These are phyloP conservation scores for Metarhizium rileyi DNA, from an alignment of 2,329 filamentous ascomycete species.

Conservation along the genomic window DNA sequence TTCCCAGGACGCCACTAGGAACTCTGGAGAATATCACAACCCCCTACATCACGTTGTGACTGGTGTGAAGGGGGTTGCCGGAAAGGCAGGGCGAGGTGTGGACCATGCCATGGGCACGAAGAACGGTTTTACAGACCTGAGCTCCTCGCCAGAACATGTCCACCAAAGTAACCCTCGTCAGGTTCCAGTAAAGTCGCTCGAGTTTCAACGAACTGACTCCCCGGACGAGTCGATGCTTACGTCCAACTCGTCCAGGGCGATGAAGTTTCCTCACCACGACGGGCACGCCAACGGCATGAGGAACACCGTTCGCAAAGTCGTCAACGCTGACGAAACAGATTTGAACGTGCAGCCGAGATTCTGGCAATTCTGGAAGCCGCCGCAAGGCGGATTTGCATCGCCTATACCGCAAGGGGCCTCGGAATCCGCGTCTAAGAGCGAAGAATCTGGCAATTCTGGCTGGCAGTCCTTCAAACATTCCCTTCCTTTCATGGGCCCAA, in stretches of 20 bases:
- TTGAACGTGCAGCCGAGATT: slow-evolving; percentile 36
- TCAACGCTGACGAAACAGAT: slow-evolving; percentile 40
- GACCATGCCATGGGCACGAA: slow-evolving; percentile 44
- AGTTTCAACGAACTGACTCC: slow-evolving; percentile 24
- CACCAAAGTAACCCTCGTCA: slow-evolving; percentile 11
- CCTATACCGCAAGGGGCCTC: slow-evolving; percentile 50
- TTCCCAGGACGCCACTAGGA: slow-evolving; percentile 5
- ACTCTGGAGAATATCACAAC: slow-evolving; percentile 12
- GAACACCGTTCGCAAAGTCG: slow-evolving; percentile 44
- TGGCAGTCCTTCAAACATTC: slow-evolving; percentile 40
- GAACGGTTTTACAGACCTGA: slow-evolving; percentile 39
- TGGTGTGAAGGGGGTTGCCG: slow-evolving; percentile 36
- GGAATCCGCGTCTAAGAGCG: slow-evolving; percentile 24
- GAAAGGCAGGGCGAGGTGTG: slow-evolving; percentile 38
- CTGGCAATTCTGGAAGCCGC: slow-evolving; percentile 58
- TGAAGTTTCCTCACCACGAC: slow-evolving; percentile 3
- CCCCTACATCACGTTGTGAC: slow-evolving; percentile 37
- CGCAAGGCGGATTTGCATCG: slow-evolving; percentile 49
- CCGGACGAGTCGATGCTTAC: slow-evolving; percentile 29
- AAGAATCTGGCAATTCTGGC: slow-evolving; percentile 39
- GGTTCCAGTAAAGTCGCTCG: slow-evolving; percentile 19
- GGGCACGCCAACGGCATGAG: slow-evolving; percentile 13
- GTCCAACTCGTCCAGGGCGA: slow-evolving; percentile 24
- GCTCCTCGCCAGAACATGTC: slow-evolving; percentile 9
- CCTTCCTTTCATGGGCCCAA: slow-evolving; percentile 39